Percentiles rank a stretch among this genome's conserved stretches.
phyloP scores from a whole-genome alignment of 768 basidiomycete genomes.

The Phaffia australis region DNA sequence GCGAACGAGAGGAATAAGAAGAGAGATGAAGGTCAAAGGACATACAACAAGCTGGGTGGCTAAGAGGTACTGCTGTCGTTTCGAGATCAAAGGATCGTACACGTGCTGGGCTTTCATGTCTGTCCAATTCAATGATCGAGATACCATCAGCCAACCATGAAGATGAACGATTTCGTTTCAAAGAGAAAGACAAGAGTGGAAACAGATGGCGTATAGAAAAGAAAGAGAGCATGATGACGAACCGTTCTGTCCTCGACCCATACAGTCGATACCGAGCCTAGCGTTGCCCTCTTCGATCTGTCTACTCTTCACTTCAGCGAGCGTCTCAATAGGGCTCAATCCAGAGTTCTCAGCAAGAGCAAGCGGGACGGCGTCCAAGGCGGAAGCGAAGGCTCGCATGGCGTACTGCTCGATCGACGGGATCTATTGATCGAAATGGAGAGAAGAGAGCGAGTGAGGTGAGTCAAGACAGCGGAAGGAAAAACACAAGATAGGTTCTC shows the following conservation, averaged over 20 bases:
- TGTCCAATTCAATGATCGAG: slow-evolving; percentile 35
- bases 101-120: slow-evolving; percentile 98
- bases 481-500: slow-evolving; percentile 24
- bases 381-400: slow-evolving; percentile 96
- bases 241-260: slow-evolving; percentile 77
- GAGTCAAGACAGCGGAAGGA: neutral
- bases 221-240: slow-evolving; percentile 30
- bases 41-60: slow-evolving; percentile 68
- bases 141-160: neutral
- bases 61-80: slow-evolving; percentile 88
- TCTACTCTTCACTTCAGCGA: slow-evolving; percentile 87
- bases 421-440: slow-evolving; percentile 47
- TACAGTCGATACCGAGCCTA: slow-evolving; percentile 84
- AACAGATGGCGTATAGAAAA: neutral
- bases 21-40: neutral
- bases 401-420: slow-evolving; percentile 98
- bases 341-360: slow-evolving; percentile 98
- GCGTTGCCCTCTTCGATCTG: slow-evolving; percentile 79
- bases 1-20: slow-evolving; percentile 25
- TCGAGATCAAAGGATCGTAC: slow-evolving; percentile 92
- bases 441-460: neutral
- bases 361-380: slow-evolving; percentile 86
- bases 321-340: slow-evolving; percentile 85
- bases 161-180: neutral
- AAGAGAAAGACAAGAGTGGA: neutral